Base-by-base conservation (phyloP, 2,329 filamentous ascomycete genomes). In the Apiospora arundinis region DNA sequence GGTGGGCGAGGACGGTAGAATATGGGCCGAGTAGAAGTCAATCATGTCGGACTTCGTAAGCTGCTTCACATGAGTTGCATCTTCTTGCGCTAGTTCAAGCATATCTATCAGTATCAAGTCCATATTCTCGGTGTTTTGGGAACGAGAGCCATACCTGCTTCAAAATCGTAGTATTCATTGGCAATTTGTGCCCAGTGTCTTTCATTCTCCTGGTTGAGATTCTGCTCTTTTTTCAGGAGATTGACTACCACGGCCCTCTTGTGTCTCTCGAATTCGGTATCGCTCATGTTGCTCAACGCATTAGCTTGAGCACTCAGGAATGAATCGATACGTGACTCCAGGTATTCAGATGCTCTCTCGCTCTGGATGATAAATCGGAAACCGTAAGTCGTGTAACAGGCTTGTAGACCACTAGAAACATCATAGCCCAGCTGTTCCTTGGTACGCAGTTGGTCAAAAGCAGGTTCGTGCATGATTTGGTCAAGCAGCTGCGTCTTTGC, bases 391-490 rank as follows among this genome's bases (percentile, higher is more conserved):
- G 93, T 95, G n/a, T 90, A 85, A 70, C 92, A 90, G 69, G 89
- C 88, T 49, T 92, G 87, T 14, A 91, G 87, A 40, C 94, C 93
- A 67, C 93, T 95, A 82, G 95, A 97, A 0, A 99, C 95, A 69
- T 99, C 93, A 77, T 99, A 99, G 16, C 96, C 96, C 8, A 99
- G 91, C 82, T 99, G 95, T 81, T 99, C 95, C 82, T 98, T 98
- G 60, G 96, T 98, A 68, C 96, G 91, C 9, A 99, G 87, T 81
- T 97, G 95, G 82, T 99, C 94, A 79, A 98, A 99, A 11, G 93
- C 93, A 4, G 95, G 95, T 83, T 99, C 96, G 71, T 97, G 93
- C 0, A 94, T 91, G 83, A 99, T 93, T 82, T 98, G 96, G 37
- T 94, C 92, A 56, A 98, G 88, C 8, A 99, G 87, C 56, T 97